Conservation (phyloP, 305 asterid genomes). For the Andrographis paniculata region DNA sequence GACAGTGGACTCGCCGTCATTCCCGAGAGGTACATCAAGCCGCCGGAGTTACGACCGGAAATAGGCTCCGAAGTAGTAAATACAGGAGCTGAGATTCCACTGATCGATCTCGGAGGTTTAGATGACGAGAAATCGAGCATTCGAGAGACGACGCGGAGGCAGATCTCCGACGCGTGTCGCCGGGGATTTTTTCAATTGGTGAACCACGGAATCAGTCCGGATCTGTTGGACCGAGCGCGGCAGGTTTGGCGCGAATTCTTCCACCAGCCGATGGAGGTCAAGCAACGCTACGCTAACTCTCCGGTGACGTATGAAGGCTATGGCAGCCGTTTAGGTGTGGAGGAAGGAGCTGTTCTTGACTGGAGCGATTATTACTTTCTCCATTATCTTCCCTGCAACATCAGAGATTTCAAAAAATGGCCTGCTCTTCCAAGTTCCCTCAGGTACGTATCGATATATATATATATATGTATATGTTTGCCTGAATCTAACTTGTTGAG, state of each 20-base stretch:
- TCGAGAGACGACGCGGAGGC: slow-evolving; percentile 2
- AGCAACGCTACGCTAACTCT: slow-evolving; percentile 40
- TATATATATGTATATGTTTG: no score
- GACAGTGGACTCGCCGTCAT: slow-evolving; percentile 24
- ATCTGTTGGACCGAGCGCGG: slow-evolving; percentile 34
- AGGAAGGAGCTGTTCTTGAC: slow-evolving; percentile 51
- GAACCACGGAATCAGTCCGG: slow-evolving; percentile 35
- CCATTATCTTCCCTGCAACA: slow-evolving; percentile 36
- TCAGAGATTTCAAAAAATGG: slow-evolving; percentile 46
- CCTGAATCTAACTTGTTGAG: no score
- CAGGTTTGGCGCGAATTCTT: slow-evolving; percentile 48
- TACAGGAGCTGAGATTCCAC: slow-evolving; percentile 24
- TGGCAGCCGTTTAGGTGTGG: slow-evolving; percentile 48
- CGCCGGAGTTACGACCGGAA: slow-evolving; percentile 23
- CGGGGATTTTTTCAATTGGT: slow-evolving; percentile 47
- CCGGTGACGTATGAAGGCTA: slow-evolving; percentile 57
- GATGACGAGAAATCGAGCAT: neutral
- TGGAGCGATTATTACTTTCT: slow-evolving; percentile 62
- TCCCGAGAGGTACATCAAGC: slow-evolving; percentile 41
- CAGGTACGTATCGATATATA: slow-evolving; percentile 23
- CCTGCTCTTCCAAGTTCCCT: slow-evolving; percentile 39
- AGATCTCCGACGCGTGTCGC: slow-evolving; percentile 32
- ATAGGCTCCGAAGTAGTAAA: neutral
- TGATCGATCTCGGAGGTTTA: slow-evolving; percentile 25
- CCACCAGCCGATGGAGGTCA: slow-evolving; percentile 48